Base-by-base conservation (phyloP, 2,329 filamentous ascomycete genomes). In the Torrubiellomyces zombiae region DNA sequence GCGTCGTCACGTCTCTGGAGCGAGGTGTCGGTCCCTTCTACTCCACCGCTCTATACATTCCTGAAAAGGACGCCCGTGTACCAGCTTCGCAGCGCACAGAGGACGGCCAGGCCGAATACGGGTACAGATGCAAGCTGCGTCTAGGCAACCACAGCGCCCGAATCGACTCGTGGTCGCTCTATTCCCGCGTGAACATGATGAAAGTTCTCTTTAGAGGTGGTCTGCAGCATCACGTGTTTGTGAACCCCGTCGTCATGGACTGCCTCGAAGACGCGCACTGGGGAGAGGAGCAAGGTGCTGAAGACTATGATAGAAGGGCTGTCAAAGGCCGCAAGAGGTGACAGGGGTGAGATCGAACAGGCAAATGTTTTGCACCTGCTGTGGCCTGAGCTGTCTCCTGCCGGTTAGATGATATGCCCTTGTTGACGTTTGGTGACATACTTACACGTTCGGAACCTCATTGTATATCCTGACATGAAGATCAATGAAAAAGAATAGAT, bases 1-100 rank as follows among this genome's bases (percentile, higher is more conserved):
- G 61, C 37, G 59, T 67, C 23, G 50, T 63, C 21, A 67, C 60
- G 1, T 67, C 63, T 2, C 49, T 68, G 3, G 62, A 67, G 38
- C 53, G 55, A 3, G 58, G 61, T 20, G 60, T 61, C 20, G 64
- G 64, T 0, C 64, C 64, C 0, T 59, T 54, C 17, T 69, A 66
- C 37, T 65, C 63, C 6, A 63, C 56, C 1, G 59, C 63, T 2
- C 28, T 51, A 36, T 40, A 47, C 39, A 18, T 50, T 28, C 48
- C 48, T 5, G 48, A 48, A 14, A 47, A 44, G 19, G 56, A 59
- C 28, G 53, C 55, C 2, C 49, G 60, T 29, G 55, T 52, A 1
- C 51, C 52, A 12, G 47, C 51, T 4, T 45, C 43, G 4, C 53
- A 51, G 30, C 39, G 44, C 5, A 57, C 55, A 18, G 49, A 51